Evolutionary conservation across 164 flowering plant genomes (phyloP).

Genomic region (Cinnamomum chago): DNA sequence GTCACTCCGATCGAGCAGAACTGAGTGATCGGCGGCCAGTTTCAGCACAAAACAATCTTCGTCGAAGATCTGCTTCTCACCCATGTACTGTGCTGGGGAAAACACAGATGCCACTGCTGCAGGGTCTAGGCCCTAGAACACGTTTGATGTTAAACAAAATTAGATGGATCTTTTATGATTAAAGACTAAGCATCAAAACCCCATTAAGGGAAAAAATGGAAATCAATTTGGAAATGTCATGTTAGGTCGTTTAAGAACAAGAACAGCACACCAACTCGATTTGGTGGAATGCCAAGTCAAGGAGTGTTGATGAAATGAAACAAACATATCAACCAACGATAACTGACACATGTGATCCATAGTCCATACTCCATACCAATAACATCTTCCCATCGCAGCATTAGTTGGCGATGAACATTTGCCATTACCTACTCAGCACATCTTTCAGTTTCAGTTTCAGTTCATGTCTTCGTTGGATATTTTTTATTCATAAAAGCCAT

Average conservation of each 20-base stretch:
- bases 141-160: background rate
- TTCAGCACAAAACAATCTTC: conserved; percentile 66
- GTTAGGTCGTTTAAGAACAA: background rate
- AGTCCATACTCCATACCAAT: too few relatives aligned
- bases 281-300: background rate
- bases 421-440: too few relatives aligned
- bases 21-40: conserved; percentile 57
- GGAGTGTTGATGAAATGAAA: background rate
- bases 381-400: too few relatives aligned
- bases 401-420: too few relatives aligned
- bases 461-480: too few relatives aligned
- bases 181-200: too few relatives aligned
- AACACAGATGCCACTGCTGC: conserved; percentile 57
- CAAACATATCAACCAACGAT: background rate
- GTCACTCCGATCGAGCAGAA: conserved; percentile 62
- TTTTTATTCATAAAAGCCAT: too few relatives aligned
- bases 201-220: too few relatives aligned
- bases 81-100: conserved; percentile 60
- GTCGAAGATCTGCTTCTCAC: conserved; percentile 54
- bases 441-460: too few relatives aligned
- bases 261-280: background rate
- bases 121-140: conserved; percentile 70
- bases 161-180: too few relatives aligned
- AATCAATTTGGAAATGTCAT: background rate
- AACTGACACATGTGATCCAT: too few relatives aligned